Conservation (phyloP, 2,329 filamentous ascomycete species). For the Fusarium newnesense region DNA sequence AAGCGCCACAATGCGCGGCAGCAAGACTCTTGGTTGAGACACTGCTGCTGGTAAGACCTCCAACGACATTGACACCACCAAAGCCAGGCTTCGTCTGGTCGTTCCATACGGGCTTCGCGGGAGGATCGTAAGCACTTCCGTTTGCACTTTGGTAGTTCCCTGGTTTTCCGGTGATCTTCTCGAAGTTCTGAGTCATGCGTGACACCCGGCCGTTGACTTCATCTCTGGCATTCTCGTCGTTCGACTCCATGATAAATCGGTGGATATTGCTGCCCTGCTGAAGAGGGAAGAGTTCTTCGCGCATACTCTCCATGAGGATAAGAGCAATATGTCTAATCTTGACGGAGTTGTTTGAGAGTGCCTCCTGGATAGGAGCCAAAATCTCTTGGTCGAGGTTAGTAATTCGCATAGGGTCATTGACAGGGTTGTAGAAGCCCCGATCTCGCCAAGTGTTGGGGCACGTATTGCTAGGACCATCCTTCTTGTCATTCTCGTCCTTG, state of each 20-base stretch:
- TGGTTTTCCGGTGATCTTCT: conserved; percentile 36
- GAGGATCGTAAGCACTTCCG: conserved; percentile 41
- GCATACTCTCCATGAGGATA: conserved; percentile 56
- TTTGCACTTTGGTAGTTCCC: conserved; percentile 33
- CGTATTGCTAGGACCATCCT: conserved; percentile 34
- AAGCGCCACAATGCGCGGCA: conserved; percentile 55
- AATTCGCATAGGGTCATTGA: conserved; percentile 53
- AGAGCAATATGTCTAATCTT: conserved; percentile 57
- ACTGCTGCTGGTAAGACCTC: conserved; percentile 53
- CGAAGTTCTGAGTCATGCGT: conserved; percentile 42
- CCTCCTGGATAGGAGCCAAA: conserved; percentile 40
- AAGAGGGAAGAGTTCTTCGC: conserved; percentile 57
- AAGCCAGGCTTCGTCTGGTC: conserved; percentile 30
- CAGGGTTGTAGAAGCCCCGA: conserved; percentile 48
- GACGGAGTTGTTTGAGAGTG: conserved; percentile 41
- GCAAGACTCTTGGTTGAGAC: conserved; percentile 57
- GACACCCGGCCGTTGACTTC: conserved; percentile 44
- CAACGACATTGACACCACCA: conserved; percentile 54
- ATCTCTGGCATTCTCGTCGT: conserved; percentile 45
- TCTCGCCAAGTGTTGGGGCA: conserved; percentile 28
- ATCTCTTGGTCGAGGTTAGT: conserved; percentile 51
- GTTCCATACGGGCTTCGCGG: conserved; percentile 40
- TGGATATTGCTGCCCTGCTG: conserved; percentile 53
- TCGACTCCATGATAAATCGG: conserved; percentile 46
- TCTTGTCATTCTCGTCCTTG: conserved; percentile 26